A percentile compares a stretch with the other conserved stretches of the same genome.
These are phyloP conservation scores for Naganishia randhawae DNA, from an alignment of 768 basidiomycete species.

Conservation along the genomic window DNA sequence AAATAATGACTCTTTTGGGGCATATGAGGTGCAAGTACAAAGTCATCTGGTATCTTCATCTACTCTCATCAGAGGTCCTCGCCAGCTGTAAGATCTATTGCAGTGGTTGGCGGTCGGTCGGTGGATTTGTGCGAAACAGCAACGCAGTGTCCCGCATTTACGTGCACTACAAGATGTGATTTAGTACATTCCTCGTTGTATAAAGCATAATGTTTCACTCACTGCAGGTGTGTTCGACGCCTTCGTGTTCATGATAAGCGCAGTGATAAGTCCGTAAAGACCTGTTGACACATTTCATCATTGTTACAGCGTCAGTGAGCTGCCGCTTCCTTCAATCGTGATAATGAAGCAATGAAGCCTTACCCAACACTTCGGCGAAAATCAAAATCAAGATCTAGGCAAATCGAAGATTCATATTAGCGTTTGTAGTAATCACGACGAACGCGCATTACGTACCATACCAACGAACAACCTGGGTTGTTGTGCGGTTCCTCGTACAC, in stretches of 20 bases:
- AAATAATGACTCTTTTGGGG: neutral
- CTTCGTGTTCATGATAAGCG: conserved; percentile 86
- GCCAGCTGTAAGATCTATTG: neutral
- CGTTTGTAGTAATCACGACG: neutral
- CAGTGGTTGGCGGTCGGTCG: neutral
- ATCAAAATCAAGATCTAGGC: conserved; percentile 87
- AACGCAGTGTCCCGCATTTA: neutral
- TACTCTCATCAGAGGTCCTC: neutral
- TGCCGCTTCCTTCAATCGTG: neutral
- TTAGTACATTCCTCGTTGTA: neutral
- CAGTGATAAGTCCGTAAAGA: conserved; percentile 91
- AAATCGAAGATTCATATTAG: neutral
- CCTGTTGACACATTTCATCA: too few relatives aligned
- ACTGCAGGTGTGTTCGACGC: conserved; percentile 31
- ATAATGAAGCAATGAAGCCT: neutral
- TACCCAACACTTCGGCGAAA: conserved; percentile 67
- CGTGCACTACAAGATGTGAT: neutral
- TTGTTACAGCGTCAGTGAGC: too few relatives aligned
- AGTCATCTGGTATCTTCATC: conserved; percentile 4
- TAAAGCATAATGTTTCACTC: neutral
- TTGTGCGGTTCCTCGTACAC: conserved; percentile 95
- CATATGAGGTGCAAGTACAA: neutral
- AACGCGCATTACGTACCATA: conserved; percentile 57
- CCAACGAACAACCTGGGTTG: conserved; percentile 90
- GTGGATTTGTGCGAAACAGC: neutral